Evolutionary conservation across 208 protist species (phyloP), one percentile per base, ranked within the genome.

Genomic region (Leishmania martiniquensis): DNA sequence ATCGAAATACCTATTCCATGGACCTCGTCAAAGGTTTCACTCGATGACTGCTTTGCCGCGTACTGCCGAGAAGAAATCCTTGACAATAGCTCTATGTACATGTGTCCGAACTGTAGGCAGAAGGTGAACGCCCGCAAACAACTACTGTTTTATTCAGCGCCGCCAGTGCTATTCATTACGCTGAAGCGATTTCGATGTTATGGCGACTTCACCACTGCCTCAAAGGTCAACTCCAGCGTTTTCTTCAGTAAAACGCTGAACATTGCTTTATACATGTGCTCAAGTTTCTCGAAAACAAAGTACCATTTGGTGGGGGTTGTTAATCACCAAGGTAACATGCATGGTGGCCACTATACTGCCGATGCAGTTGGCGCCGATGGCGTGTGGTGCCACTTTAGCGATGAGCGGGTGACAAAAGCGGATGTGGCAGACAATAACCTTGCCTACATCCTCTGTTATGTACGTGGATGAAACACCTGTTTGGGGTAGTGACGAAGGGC

Each of bases 271-370:
- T 98, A 86, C 77, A 87, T 95, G 78, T 90, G 83, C 81, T 87
- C 78, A 12, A 66, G 52, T 2, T 83, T 82, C 49, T 79, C 77
- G 7, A 87, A 91, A 39, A 88, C 87, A 0, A 75, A 87, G 52
- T 98, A 97, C 72, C 70, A 83, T 29, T 80, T 98, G n/a, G 87
- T 94, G 20, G 94, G 86, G 3, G 85, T 98, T 67, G 87, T 96
- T 10, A 97, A 98, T 81, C 97, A 98, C 68, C 82, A 90, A 73
- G 97, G 97, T 29, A 94, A 94, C 77, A 92, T 96, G 78, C 85
- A 95, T 72, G 97, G 97, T 7, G 97, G 97, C 25, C 97, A 98
- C 75, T 98, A 98, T 71, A 98, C 97, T 22, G 85, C 93, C 13
- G 87, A 96, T 72, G 88, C 77, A 63, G 45, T 86, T 63, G 86